Percentiles rank a stretch among this genome's conserved stretches.
These are phyloP conservation scores for Chamaecyparis obtusa DNA, from an alignment of 75 land plant species.

Conservation along the genomic window DNA sequence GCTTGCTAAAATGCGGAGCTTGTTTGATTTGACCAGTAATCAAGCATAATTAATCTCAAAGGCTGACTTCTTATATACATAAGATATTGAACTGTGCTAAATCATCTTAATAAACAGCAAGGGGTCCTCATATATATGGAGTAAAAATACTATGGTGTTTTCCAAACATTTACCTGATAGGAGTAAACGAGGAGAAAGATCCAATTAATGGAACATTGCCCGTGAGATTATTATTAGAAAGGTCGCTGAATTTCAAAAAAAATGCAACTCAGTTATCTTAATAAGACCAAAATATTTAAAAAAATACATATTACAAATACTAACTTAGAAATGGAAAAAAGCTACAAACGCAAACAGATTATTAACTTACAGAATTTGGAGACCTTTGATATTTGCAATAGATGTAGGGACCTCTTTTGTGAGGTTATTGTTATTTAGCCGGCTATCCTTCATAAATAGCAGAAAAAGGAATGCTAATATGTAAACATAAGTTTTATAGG, in stretches of 20 bases:
- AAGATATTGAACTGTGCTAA: neutral
- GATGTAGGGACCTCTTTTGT: constrained; percentile 35
- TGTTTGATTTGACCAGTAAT: neutral
- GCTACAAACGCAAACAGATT: constrained; percentile 20
- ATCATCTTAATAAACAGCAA: neutral
- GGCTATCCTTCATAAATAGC: constrained; percentile 60
- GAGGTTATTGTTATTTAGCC: constrained; percentile 47
- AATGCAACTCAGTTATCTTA: neutral
- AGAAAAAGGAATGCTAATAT: neutral
- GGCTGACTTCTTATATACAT: neutral
- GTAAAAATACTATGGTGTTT: neutral
- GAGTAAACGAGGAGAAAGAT: constrained; percentile 91
- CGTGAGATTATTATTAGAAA: constrained; percentile 53
- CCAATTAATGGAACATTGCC: constrained; percentile 93
- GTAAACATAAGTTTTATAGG: neutral
- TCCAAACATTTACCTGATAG: constrained; percentile 73
- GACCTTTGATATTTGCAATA: constrained; percentile 22
- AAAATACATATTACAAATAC: neutral
- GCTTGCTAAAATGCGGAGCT: neutral
- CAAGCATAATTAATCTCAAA: neutral
- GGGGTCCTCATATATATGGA: neutral
- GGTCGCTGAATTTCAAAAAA: neutral
- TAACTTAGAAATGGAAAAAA: neutral
- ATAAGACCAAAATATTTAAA: neutral
- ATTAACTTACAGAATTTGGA: constrained; percentile 77